A percentile compares a stretch with the other conserved stretches of the same genome.
Evolutionary conservation across 2,329 filamentous ascomycete genomes (phyloP).

Genomic region (Lachnum nothofagi): DNA sequence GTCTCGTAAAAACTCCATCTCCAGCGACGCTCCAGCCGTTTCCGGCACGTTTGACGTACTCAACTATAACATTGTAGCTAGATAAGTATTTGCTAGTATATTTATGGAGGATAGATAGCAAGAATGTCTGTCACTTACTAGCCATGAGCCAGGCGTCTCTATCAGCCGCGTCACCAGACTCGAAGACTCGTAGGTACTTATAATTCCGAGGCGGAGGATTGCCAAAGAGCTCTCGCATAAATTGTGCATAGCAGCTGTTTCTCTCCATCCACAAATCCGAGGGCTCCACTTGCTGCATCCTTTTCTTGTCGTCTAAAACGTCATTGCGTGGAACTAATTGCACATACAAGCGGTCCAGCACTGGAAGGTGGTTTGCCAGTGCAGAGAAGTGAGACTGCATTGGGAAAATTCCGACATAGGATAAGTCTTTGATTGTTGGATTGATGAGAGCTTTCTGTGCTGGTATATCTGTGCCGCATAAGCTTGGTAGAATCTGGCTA

Average conservation of each 20-base stretch:
- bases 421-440: constrained; percentile 43
- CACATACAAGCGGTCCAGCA: constrained; percentile 49
- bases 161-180: constrained; percentile 45
- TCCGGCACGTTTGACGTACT: constrained; percentile 36
- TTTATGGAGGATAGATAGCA: not conserved
- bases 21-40: constrained; percentile 41
- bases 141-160: constrained; percentile 44
- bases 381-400: constrained; percentile 55
- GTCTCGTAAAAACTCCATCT: constrained; percentile 43
- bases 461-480: constrained; percentile 41
- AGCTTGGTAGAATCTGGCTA: constrained; percentile 51
- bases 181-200: constrained; percentile 42
- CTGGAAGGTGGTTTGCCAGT: constrained; percentile 45
- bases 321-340: constrained; percentile 42
- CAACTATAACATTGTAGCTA: constrained; percentile 22
- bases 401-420: constrained; percentile 64
- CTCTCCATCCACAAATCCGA: constrained; percentile 30
- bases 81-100: not conserved
- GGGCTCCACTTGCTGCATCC: constrained; percentile 27
- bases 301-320: constrained; percentile 33
- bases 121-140: not conserved
- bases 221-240: constrained; percentile 30
- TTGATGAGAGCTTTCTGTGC: constrained; percentile 37
- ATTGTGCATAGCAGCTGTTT: constrained; percentile 28
- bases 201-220: constrained; percentile 35